Base-by-base conservation (phyloP, 2,329 filamentous ascomycete genomes). In the Trichoderma arundinaceum region DNA sequence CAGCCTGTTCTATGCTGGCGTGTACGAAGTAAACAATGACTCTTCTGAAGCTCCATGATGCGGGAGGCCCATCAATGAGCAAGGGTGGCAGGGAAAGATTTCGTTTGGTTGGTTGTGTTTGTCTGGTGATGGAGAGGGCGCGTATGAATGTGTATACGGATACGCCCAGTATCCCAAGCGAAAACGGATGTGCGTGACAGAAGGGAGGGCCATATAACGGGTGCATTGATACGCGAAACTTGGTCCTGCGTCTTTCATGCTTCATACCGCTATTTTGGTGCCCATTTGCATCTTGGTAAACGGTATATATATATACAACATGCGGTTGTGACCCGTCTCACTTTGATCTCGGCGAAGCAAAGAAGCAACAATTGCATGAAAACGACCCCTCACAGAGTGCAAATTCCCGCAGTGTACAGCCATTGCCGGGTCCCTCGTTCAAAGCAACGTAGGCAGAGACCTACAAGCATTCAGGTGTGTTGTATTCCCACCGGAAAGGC, bases 71-170 rank as follows among this genome's bases (percentile, higher is more conserved):
- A 8, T 9, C 32, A 2, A 12, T 4, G 33, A 28, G 33, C 57
- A 49, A 60, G 57, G 44, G 35, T 44, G 22, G 48, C n/a, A 51
- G 48, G 38, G 8, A 52, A 32, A 0, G 9, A 6, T n/a, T 49
- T 43, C 52, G 48, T 61, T 61, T 62, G 58, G 58, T 48, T 35
- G 58, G 15, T 8, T 44, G 39, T n/a, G 28, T 44, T 12, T 39
- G 38, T 46, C 43, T 15, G 12, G 33, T 39, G 32, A 28, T 15
- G 7, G n/a, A 35, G 58, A 15, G 38, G 58, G 48, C 22, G 48
- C 43, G 35, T 32, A 44, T 52, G 46, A 53, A 3, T 19, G 10
- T 12, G 28, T 17, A 22, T 10, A 9, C 12, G 19, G 28, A 19
- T 58, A 10, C 10, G 35, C 7, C 35, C 7, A 7, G 35, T 38